phyloP scores from a whole-genome alignment of 1,284 basidiomycete species.

The Leccinum discolor region DNA sequence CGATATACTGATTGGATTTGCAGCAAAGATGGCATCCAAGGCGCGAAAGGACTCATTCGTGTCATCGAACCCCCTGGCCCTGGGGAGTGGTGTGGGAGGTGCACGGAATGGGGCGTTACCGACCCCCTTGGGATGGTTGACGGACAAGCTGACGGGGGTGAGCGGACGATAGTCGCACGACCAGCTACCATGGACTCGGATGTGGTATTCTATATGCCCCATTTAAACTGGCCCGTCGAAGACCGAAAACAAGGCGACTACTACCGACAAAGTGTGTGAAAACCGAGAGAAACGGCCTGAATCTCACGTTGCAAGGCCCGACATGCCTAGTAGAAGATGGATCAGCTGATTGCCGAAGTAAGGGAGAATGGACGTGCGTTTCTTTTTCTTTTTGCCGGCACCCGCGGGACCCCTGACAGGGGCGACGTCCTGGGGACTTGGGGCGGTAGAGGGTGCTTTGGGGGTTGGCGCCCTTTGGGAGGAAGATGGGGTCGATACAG shows the following conservation, averaged over 20 bases:
- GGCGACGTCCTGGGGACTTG: slow-evolving; percentile 43
- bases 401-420: slow-evolving; percentile 47
- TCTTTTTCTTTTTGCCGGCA: slow-evolving; percentile 66
- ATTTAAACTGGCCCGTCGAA: not conserved
- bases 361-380: slow-evolving; percentile 21
- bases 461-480: slow-evolving; percentile 42
- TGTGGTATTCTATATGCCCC: slow-evolving; percentile 1
- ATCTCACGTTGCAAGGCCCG: slow-evolving; percentile 25
- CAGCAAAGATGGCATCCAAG: slow-evolving; percentile 69
- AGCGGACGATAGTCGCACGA: slow-evolving; percentile 21
- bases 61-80: slow-evolving; percentile 75
- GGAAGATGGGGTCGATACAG: slow-evolving; percentile 55
- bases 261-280: slow-evolving; percentile 2
- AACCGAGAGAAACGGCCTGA: not conserved
- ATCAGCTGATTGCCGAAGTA: slow-evolving; percentile 7
- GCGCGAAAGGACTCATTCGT: slow-evolving; percentile 74
- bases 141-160: slow-evolving; percentile 69
- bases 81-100: slow-evolving; percentile 59
- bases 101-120: slow-evolving; percentile 62
- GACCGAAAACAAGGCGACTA: not conserved
- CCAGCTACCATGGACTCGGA: not conserved
- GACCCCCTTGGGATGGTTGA: slow-evolving; percentile 78
- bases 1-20: slow-evolving; percentile 13
- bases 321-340: slow-evolving; percentile 24
- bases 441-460: slow-evolving; percentile 39